These are phyloP conservation scores for Mortierella polycephala DNA, from an alignment of 371 early-diverging fungal species.

Conservation along the genomic window DNA sequence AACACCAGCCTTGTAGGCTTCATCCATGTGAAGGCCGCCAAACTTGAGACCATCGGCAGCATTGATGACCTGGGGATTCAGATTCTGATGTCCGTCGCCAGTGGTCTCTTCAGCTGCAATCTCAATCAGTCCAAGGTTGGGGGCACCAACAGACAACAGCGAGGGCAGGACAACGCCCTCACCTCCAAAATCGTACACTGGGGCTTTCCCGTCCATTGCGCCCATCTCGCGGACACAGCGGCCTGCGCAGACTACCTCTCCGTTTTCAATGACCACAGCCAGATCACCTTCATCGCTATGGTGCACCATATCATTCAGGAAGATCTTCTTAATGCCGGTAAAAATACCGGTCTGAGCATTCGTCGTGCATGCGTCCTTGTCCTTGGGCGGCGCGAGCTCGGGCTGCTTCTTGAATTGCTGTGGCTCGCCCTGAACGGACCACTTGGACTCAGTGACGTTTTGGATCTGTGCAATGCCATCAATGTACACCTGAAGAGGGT, in stretches of 20 bases:
- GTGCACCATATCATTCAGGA: slow-evolving; percentile 28
- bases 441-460: slow-evolving; percentile 26
- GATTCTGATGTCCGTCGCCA: slow-evolving; percentile 55
- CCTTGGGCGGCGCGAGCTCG: slow-evolving; percentile 24
- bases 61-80: slow-evolving; percentile 31
- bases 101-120: slow-evolving; percentile 64
- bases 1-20: slow-evolving; percentile 69
- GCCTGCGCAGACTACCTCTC: slow-evolving; percentile 65
- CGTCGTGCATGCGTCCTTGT: slow-evolving; percentile 29
- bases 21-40: slow-evolving; percentile 64
- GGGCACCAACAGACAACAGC: slow-evolving; percentile 58
- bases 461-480: slow-evolving; percentile 74
- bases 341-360: slow-evolving; percentile 53
- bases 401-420: slow-evolving; percentile 25
- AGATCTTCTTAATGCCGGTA: slow-evolving; percentile 47
- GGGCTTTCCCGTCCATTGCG: slow-evolving; percentile 31
- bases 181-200: slow-evolving; percentile 48
- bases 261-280: slow-evolving; percentile 61
- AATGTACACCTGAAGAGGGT: slow-evolving; percentile 79
- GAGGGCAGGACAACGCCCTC: slow-evolving; percentile 51
- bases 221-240: slow-evolving; percentile 55
- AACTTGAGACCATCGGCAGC: slow-evolving; percentile 68
- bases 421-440: slow-evolving; percentile 25
- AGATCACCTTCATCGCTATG: slow-evolving; percentile 33
- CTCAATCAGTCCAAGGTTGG: slow-evolving; percentile 66